A percentile compares a stretch with the other conserved stretches of the same genome.
These are phyloP conservation scores for Corylus heterophylla DNA, from an alignment of 306 rosid species.

Conservation along the genomic window DNA sequence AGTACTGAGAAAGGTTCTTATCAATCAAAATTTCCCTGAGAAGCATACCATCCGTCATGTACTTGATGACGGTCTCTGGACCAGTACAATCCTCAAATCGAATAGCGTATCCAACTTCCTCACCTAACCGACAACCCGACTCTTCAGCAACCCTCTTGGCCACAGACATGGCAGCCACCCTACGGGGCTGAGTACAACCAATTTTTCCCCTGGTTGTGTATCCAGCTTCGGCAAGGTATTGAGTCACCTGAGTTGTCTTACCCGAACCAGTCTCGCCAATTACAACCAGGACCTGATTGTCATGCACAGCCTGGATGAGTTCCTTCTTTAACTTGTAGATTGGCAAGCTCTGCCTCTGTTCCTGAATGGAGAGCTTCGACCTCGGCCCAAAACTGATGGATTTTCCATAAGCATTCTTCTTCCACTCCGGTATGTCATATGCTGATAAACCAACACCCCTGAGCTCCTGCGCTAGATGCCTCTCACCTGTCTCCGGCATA, in stretches of 20 bases:
- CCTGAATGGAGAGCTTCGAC: conserved; percentile 87
- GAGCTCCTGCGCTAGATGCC: conserved; percentile 89
- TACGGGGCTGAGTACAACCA: conserved; percentile 91
- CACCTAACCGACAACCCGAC: conserved; percentile 81
- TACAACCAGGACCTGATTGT: conserved; percentile 76
- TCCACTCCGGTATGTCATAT: conserved; percentile 90
- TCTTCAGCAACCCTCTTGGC: conserved; percentile 93
- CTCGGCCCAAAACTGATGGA: conserved; percentile 81
- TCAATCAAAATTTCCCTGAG: conserved; percentile 78
- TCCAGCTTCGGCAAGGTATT: conserved; percentile 87
- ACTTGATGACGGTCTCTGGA: conserved; percentile 78
- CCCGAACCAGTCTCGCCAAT: conserved; percentile 95
- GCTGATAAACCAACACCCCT: conserved; percentile 91
- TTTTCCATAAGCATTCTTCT: conserved; percentile 91
- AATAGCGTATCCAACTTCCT: conserved; percentile 89
- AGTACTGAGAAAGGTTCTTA: conserved; percentile 70
- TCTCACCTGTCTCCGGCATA: conserved; percentile 87
- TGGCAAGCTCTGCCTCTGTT: conserved; percentile 77
- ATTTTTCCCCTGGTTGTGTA: conserved; percentile 73
- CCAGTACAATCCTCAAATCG: conserved; percentile 90
- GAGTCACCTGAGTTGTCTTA: conserved; percentile 91
- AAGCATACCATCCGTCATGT: conserved; percentile 93
- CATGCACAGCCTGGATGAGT: conserved; percentile 76
- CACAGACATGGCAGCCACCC: conserved; percentile 91
- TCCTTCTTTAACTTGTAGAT: conserved; percentile 81